Evolutionary conservation across 345 rosid species (phyloP), one percentile per base, ranked within the genome.

Genomic region (Rhizophora mangle): DNA sequence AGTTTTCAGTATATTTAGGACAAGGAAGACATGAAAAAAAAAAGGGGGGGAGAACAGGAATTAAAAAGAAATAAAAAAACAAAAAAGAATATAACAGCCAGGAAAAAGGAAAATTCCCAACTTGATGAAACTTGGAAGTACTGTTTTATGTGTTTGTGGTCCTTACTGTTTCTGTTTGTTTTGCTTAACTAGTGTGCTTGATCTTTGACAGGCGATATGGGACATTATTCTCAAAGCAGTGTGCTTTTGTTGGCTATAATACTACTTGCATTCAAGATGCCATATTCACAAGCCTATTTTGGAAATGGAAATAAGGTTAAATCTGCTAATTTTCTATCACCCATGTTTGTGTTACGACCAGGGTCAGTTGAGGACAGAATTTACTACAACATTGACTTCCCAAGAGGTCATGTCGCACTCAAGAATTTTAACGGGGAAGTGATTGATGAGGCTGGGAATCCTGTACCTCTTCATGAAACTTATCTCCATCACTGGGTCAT

Each of bases 401-500:
- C 98, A 0, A 87, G 77, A 73, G 98, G 97, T 18, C 97, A 94
- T 80, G 72, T 94, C 52, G 90, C 87, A 31, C 5, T 91, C 74
- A 94, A 94, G 83, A 68, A 75, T 70, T 88, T 94, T 51, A 60
- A 84, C 58, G 97, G 84, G 0, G 76, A 94, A 79, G 94, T 94
- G 19, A 74, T 94, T 26, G 97, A 89, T 31, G 91, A 81, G 67
- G 77, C 82, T 0, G 96, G 96, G 37, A 83, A 85, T 21, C 78
- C 93, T 1, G 63, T 91, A 36, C 91, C 97, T 29, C 88, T 91
- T 53, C 87, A 88, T 6, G 90, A 94, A 72, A 89, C 98, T 24
- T 94, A 94, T 76, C 89, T 94, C 53, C 98, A 94, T 69, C 98
- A 91, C 67, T 94, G 98, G 98, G 57, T 82, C 36, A 79, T 94